phyloP scores from a whole-genome alignment of 805 yeast species.

The Cyberlindnera nakhonratchasimensis region DNA sequence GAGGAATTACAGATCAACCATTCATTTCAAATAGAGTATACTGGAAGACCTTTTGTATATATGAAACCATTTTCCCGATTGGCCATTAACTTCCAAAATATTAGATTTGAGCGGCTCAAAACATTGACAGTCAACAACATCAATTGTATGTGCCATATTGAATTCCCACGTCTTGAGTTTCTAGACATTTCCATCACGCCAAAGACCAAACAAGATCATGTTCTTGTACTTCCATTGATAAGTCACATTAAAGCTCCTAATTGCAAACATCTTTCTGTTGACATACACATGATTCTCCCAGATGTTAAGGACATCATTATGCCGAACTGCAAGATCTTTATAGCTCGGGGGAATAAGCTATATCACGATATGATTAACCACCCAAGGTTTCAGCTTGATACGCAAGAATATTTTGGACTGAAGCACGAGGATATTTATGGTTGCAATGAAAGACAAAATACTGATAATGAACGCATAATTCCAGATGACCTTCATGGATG shows the following conservation, averaged over 20 bases:
- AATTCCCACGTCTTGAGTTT: conserved; percentile 1
- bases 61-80: neutral
- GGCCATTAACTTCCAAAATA: conserved; percentile 2
- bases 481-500: conserved; percentile 7
- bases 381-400: neutral
- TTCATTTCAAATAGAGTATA: neutral
- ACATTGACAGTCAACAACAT: conserved; percentile 6
- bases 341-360: neutral
- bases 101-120: conserved; percentile 1
- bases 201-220: neutral
- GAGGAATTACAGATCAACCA: neutral
- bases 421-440: neutral
- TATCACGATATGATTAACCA: neutral
- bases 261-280: neutral
- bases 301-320: neutral
- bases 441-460: neutral
- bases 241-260: conserved; percentile 3
- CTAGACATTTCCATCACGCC: conserved; percentile 2
- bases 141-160: conserved; percentile 3
- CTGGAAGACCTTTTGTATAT: neutral
- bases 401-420: conserved; percentile 3
- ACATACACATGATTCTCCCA: neutral
- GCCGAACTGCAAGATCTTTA: neutral
- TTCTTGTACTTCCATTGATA: conserved; percentile 3
- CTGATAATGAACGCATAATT: neutral